Base-by-base conservation (phyloP, 257 asterid genomes). In the Voacanga thouarsii region DNA sequence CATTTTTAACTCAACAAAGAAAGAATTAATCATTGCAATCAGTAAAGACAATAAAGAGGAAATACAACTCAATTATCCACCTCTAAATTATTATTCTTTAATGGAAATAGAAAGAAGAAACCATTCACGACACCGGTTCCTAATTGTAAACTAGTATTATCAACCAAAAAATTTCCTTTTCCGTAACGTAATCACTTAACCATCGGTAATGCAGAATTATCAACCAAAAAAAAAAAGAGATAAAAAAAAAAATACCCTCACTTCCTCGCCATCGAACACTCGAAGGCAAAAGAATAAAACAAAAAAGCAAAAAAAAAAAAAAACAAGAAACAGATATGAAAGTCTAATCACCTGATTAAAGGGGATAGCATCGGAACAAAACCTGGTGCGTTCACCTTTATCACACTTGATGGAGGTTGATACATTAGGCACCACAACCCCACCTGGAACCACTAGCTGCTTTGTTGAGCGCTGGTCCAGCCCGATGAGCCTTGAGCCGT, bases 301-400 rank as follows among this genome's bases (percentile, higher is more conserved):
- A 15, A 55, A 67, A 41, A 51, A 44, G 3, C 9, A 2, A 37
- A 50, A 65, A 45, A 0, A 16, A 4, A 5, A 2, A 2, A 37
- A 39, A 65, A 45, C 0, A 16, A 4, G 33, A 75, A 63, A 57
- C 37, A 30, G 53, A 68, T 21, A 47, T 10, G 45, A 1, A 37
- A 10, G 4, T 16, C 56, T 24, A 37, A 30, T 53, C 18, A 95
- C 99, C 97, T 89, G 96, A 80, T 74, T 89, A 83, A 95, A 95
- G 59, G 96, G 66, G 73, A 95, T 89, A 53, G 90, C 88, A 72
- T 95, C 99, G 79, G 99, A 91, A 84, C 93, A 89, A 80, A 95
- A 95, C 88, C 99, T 84, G 53, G 91, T 95, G 67, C 98, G 89
- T 88, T 95, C 99, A 71, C 99, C 99, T 87, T 95, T 95, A 78